Conservation (phyloP, 2,329 filamentous ascomycete genomes). For the Nigrograna mackinnonii region DNA sequence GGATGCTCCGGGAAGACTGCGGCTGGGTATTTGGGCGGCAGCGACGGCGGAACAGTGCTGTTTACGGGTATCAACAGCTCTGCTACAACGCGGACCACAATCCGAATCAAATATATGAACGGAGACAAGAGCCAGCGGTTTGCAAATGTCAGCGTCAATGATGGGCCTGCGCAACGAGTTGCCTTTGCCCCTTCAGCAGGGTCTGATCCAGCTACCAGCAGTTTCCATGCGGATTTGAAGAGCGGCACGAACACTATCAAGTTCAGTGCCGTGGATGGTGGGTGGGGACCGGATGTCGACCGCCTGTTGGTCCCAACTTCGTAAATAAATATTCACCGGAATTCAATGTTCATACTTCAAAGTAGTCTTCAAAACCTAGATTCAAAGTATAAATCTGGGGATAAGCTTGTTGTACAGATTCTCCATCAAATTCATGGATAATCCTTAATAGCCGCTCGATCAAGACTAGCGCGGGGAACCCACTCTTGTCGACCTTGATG, state of each 20-base stretch:
- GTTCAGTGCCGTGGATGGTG: slow-evolving; percentile 49
- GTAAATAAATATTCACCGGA: too few species aligned
- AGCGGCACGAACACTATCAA: slow-evolving; percentile 55
- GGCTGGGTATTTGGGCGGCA: slow-evolving; percentile 52
- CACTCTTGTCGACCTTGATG: too few species aligned
- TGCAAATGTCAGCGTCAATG: slow-evolving; percentile 62
- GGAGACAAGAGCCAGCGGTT: slow-evolving; percentile 58
- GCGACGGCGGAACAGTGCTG: slow-evolving; percentile 54
- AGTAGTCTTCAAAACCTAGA: too few species aligned
- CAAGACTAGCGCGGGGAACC: too few species aligned
- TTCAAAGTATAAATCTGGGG: too few species aligned
- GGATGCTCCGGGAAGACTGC: slow-evolving; percentile 55
- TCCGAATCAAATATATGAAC: slow-evolving; percentile 61
- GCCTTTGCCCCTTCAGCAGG: slow-evolving; percentile 59
- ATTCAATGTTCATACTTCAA: too few species aligned
- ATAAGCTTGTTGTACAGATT: too few species aligned
- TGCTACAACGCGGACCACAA: slow-evolving; percentile 51
- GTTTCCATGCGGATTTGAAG: slow-evolving; percentile 53
- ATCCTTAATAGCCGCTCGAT: too few species aligned
- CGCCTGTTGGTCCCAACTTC: slow-evolving; percentile 56
- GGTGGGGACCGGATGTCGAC: slow-evolving; percentile 59
- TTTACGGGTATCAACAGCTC: slow-evolving; percentile 53
- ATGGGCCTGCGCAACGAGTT: slow-evolving; percentile 48
- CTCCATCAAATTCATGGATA: too few species aligned
- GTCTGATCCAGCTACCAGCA: slow-evolving; percentile 51